phyloP scores from a whole-genome alignment of 306 rosid species.

The Morella rubra region DNA sequence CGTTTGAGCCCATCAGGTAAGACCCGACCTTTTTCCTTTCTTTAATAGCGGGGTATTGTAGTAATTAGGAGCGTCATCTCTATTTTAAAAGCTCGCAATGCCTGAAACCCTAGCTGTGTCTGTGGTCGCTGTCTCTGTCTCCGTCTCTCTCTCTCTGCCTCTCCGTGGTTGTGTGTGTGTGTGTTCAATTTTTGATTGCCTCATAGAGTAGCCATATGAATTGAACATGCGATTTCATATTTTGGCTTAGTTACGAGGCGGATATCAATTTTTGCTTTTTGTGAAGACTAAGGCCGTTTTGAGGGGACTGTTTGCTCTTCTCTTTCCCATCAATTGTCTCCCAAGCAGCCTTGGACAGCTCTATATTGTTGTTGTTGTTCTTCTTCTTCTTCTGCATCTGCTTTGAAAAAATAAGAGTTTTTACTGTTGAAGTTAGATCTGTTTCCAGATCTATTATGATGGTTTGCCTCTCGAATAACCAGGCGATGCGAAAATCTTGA shows the following conservation, averaged over 20 bases:
- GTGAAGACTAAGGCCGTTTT: slow-evolving; percentile 2
- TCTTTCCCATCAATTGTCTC: slow-evolving; percentile 10
- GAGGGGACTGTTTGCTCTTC: neutral
- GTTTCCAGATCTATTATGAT: neutral
- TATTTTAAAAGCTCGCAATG: too few relatives aligned
- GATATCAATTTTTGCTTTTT: neutral
- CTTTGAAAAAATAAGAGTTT: neutral
- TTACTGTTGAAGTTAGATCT: neutral
- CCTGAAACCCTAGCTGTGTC: too few relatives aligned
- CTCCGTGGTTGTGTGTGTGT: neutral
- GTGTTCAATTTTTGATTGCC: neutral
- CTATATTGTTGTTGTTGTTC: neutral
- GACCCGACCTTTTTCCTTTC: too few relatives aligned
- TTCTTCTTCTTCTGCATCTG: neutral
- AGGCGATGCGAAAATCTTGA: slow-evolving; percentile 3
- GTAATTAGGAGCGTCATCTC: too few relatives aligned
- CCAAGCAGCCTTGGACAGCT: slow-evolving; percentile 27
- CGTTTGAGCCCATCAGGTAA: too few relatives aligned
- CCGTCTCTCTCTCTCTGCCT: too few relatives aligned
- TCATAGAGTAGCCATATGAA: slow-evolving; percentile 19
- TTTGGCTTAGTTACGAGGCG: slow-evolving; percentile 29
- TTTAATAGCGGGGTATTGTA: too few relatives aligned
- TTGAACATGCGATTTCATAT: neutral
- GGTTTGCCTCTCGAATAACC: slow-evolving; percentile 32
- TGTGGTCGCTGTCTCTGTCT: neutral